Evolutionary conservation across 345 rosid species (phyloP).

Genomic region (Moricandia moricandioides): DNA sequence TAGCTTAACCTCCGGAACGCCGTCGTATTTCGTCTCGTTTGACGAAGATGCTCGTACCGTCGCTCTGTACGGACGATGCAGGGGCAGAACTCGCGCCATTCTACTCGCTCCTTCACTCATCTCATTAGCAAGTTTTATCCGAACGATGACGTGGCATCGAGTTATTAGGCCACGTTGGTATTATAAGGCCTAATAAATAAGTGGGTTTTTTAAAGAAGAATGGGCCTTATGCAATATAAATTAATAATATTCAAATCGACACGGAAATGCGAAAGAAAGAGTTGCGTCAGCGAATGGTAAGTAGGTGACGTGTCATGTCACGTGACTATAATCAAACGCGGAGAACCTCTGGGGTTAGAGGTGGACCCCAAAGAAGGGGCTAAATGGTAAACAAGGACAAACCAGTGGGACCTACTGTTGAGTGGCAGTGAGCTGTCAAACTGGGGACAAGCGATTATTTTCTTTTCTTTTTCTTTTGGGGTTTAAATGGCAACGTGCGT

Average conservation of each 20-base stretch:
- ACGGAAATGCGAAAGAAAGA: background rate
- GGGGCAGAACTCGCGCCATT: conserved; percentile 34
- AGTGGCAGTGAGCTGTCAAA: conserved; percentile 42
- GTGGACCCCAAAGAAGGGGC: conserved; percentile 15
- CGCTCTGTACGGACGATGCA: conserved; percentile 26
- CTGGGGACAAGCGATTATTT: conserved; percentile 25
- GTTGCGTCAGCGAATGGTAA: conserved; percentile 34
- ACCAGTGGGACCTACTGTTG: conserved; percentile 24
- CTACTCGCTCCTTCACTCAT: background rate
- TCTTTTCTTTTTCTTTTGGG: background rate
- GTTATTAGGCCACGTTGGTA: too few species aligned
- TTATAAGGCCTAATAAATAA: too few species aligned
- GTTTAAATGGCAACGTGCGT: conserved; percentile 35
- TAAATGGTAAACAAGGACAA: conserved; percentile 24
- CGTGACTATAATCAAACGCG: conserved; percentile 43
- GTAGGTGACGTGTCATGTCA: conserved; percentile 36
- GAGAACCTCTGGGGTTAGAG: conserved; percentile 35
- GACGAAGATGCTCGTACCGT: conserved; percentile 19
- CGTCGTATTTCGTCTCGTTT: conserved; percentile 23
- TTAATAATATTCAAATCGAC: background rate
- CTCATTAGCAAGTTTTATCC: too few species aligned
- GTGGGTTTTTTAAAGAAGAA: too few species aligned
- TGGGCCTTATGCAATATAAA: too few species aligned
- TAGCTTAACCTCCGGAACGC: conserved; percentile 33
- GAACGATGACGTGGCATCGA: too few species aligned